Conservation (phyloP, 352 stramenopile species). For the Phytopythium delawarense region DNA sequence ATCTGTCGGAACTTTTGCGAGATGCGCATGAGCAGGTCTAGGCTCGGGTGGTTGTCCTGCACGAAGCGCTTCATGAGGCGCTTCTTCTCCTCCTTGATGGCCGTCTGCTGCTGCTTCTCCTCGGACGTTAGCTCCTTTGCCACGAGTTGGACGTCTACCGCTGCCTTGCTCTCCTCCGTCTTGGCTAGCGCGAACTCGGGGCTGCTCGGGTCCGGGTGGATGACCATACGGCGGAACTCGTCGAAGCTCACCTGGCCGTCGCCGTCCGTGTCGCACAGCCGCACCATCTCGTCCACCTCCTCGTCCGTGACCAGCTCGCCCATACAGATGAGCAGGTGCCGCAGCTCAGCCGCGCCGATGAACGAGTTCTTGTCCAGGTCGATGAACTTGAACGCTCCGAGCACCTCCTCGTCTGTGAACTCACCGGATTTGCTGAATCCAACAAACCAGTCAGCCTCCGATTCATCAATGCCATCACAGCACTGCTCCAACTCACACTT, state of each 20-base stretch:
- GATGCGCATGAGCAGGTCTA: slow-evolving; percentile 58
- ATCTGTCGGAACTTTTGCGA: slow-evolving; percentile 55
- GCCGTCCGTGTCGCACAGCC: slow-evolving; percentile 90
- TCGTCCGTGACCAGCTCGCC: slow-evolving; percentile 94
- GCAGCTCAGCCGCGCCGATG: slow-evolving; percentile 90
- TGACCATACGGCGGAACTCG: slow-evolving; percentile 88
- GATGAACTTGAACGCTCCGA: slow-evolving; percentile 88
- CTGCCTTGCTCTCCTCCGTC: slow-evolving; percentile 14
- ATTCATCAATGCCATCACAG: background rate
- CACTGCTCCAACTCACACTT: slow-evolving; percentile 20
- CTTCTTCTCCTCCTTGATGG: slow-evolving; percentile 72
- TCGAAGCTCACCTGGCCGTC: slow-evolving; percentile 92
- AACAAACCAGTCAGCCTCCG: background rate
- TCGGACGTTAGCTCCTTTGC: slow-evolving; percentile 35
- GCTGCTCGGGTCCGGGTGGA: slow-evolving; percentile 86
- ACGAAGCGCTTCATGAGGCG: slow-evolving; percentile 69
- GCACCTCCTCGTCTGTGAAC: slow-evolving; percentile 92
- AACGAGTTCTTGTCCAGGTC: slow-evolving; percentile 94
- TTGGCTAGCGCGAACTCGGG: slow-evolving; percentile 63
- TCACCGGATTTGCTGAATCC: slow-evolving; percentile 41
- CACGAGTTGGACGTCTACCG: slow-evolving; percentile 27
- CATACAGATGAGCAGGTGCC: slow-evolving; percentile 94
- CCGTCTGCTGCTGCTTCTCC: slow-evolving; percentile 44
- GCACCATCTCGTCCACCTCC: slow-evolving; percentile 92
- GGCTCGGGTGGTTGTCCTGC: slow-evolving; percentile 54